phyloP scores from a whole-genome alignment of 352 stramenopile species.

The Phytophthora agathidicida region DNA sequence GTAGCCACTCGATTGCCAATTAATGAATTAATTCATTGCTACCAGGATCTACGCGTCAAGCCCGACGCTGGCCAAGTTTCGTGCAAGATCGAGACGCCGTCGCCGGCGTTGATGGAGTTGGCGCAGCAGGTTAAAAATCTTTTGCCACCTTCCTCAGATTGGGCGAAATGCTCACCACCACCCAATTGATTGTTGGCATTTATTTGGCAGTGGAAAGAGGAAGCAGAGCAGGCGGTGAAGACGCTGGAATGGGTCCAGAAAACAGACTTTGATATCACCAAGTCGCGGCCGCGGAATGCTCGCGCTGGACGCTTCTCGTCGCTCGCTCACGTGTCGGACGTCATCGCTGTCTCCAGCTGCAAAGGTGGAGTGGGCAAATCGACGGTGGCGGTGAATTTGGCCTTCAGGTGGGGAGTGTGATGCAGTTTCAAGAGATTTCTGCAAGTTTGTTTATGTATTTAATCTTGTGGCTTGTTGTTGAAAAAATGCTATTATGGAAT shows the following conservation, averaged over 20 bases:
- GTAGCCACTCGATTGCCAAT: not conserved
- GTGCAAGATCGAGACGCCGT: slow-evolving; percentile 78
- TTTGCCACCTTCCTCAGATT: too few species aligned
- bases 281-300: slow-evolving; percentile 64
- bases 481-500: too few species aligned
- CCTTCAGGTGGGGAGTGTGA: slow-evolving; percentile 73
- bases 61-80: slow-evolving; percentile 52
- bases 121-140: slow-evolving; percentile 77
- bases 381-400: slow-evolving; percentile 98
- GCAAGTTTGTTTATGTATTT: too few species aligned
- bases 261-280: slow-evolving; percentile 72
- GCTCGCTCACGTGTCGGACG: slow-evolving; percentile 83
- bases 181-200: not conserved
- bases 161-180: too few species aligned
- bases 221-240: slow-evolving; percentile 55
- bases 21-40: slow-evolving; percentile 1
- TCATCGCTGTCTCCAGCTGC: slow-evolving; percentile 93
- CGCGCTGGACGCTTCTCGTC: slow-evolving; percentile 78
- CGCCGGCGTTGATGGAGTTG: slow-evolving; percentile 71
- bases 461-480: too few species aligned
- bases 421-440: not conserved
- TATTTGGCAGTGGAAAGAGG: slow-evolving; percentile 64
- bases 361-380: slow-evolving; percentile 99
- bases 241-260: slow-evolving; percentile 76
- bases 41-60: slow-evolving; percentile 64